Base-by-base conservation (phyloP, 2,329 filamentous ascomycete genomes). In the Sordariomycetes sp. region DNA sequence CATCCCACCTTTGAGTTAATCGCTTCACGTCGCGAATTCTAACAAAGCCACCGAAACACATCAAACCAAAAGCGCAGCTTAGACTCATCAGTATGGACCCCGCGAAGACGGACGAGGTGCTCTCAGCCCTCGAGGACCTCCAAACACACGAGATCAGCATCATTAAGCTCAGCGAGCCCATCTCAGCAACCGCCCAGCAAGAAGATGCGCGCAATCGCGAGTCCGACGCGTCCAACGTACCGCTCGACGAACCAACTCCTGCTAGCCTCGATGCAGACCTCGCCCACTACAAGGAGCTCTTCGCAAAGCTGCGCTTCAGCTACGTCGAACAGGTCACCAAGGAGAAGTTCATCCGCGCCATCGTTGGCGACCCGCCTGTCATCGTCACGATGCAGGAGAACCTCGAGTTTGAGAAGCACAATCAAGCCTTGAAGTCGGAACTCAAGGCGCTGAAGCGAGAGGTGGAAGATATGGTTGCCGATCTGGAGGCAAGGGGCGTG, bases 261-360 rank as follows among this genome's bases (percentile, higher is more conserved):
- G 74, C 82, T 12, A 81, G 81, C 14, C 68, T 96, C 7, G 79
- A 85, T 43, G 85, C 84, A 19, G 90, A 96, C 57, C 69, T 96
- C 19, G 68, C 72, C 20, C 88, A 96, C 58, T 95, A 96, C 64
- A 86, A 85, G 62, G 88, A 95, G 59, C 75, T 96, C 15, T 98
- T 96, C 59, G 82, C 86, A 27, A 96, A 98, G 63, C 72, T 96
- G 25, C 86, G 90, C 46, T 96, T 96, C 66, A 93, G 85, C 43
- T 96, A 96, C 60, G 83, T 95, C 47, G 92, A 98, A 61, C 92
- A 96, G 66, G 87, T 96, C 42, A 96, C 90, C 29, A 98, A 96
- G 61, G 92, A 98, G 57, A 94, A 94, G 51, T 96, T 95, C 58
- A 80, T 98, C 35, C 85, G 87, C 45, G 81, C 85, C 42, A 93